Evolutionary conservation across 306 rosid species (phyloP).

Genomic region (Morella rubra): DNA sequence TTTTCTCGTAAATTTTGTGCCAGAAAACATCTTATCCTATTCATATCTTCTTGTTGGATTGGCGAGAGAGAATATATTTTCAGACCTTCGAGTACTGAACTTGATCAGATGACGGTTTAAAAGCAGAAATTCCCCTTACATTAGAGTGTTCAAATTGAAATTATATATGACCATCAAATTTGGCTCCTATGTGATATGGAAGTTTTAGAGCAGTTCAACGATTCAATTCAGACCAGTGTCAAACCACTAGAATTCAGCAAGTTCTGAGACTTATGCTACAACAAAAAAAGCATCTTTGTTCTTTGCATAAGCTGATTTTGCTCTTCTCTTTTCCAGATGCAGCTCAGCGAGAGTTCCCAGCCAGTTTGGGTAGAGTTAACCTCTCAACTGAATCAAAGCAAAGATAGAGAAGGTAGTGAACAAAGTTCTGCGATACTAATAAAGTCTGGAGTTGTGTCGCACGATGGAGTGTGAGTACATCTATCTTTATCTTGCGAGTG

Average conservation of each 20-base stretch:
- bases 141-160: not conserved
- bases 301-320: not conserved
- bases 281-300: not conserved
- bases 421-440: slow-evolving; percentile 38
- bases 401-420: slow-evolving; percentile 39
- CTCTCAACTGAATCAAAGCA: slow-evolving; percentile 44
- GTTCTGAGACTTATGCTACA: not conserved
- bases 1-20: not conserved
- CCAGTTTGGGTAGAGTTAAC: slow-evolving; percentile 67
- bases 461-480: slow-evolving; percentile 67
- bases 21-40: not conserved
- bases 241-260: not conserved
- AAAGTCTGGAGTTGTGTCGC: slow-evolving; percentile 63
- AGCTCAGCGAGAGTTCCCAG: slow-evolving; percentile 63
- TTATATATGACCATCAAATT: not conserved
- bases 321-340: slow-evolving; percentile 54
- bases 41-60: not conserved
- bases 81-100: not conserved
- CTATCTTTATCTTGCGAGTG: slow-evolving; percentile 15
- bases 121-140: slow-evolving; percentile 4
- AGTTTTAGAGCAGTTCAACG: not conserved
- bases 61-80: not conserved
- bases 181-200: not conserved
- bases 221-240: not conserved
- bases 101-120: not conserved